A percentile compares a stretch with the other conserved stretches of the same genome.
These are phyloP conservation scores for Astrephomene gubernaculifera DNA, from an alignment of 139 green algal genomes.

Conservation along the genomic window DNA sequence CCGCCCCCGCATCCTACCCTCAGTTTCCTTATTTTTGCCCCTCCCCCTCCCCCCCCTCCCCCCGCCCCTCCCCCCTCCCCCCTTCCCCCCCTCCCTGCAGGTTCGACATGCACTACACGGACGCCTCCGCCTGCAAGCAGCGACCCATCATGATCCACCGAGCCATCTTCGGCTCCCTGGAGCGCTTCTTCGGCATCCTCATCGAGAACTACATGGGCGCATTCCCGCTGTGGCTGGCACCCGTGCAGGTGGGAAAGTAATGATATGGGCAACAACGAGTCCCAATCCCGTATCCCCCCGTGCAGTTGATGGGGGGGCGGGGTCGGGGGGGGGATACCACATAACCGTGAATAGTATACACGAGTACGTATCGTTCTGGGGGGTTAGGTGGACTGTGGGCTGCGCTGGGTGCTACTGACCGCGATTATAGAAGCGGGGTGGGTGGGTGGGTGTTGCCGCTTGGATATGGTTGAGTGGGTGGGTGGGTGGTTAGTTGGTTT, in stretches of 20 bases:
- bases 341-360: too few relatives aligned
- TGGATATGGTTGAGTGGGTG: neutral
- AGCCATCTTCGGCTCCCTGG: conserved; percentile 91
- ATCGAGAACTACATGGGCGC: conserved; percentile 96
- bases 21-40: too few relatives aligned
- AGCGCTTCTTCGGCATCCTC: conserved; percentile 97
- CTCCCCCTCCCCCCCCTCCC: neutral
- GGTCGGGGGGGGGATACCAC: too few relatives aligned
- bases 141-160: conserved; percentile 99
- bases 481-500: neutral
- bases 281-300: too few relatives aligned
- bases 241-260: conserved; percentile 85
- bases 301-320: too few relatives aligned
- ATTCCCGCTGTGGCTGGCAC: conserved; percentile 95
- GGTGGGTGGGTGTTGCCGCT: too few relatives aligned
- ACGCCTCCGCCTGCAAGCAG: conserved; percentile 72
- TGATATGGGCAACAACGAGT: too few relatives aligned
- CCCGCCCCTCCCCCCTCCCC: neutral
- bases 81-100: conserved; percentile 21
- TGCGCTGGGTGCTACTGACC: too few relatives aligned
- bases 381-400: too few relatives aligned
- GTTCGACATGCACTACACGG: conserved; percentile 93
- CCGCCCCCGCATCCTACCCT: too few relatives aligned
- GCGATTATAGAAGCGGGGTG: too few relatives aligned
- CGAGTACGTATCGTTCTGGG: too few relatives aligned